phyloP scores from a whole-genome alignment of 2,329 filamentous ascomycete genomes.

The Aureobasidium sp. region DNA sequence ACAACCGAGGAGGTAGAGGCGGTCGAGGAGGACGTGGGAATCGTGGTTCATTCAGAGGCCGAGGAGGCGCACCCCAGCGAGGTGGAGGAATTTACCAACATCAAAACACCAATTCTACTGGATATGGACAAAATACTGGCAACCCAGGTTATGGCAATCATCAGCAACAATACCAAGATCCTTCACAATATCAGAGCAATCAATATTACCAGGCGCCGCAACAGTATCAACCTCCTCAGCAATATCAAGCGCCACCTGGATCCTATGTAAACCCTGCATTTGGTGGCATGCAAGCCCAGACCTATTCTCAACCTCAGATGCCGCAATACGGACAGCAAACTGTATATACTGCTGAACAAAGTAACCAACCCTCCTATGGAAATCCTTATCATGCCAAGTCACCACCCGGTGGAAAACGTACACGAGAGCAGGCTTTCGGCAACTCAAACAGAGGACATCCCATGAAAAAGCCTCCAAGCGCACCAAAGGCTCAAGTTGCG shows the following conservation, averaged over 20 bases:
- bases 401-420: conserved; percentile 3
- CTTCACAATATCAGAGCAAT: neutral
- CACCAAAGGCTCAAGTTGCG: conserved; percentile 19
- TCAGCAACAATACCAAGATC: neutral
- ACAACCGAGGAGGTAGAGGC: conserved; percentile 19
- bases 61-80: conserved; percentile 11
- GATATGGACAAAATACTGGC: conserved; percentile 7
- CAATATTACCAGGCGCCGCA: neutral
- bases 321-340: conserved; percentile 1
- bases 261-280: conserved; percentile 25
- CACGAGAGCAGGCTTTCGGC: conserved; percentile 10
- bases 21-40: conserved; percentile 26
- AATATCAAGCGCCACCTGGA: conserved; percentile 20
- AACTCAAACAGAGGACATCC: conserved; percentile 9
- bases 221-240: neutral
- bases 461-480: conserved; percentile 15
- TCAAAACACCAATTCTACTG: neutral
- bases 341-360: neutral
- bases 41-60: conserved; percentile 17
- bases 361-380: neutral
- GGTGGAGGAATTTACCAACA: neutral
- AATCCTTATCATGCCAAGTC: neutral
- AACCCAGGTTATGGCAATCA: neutral
- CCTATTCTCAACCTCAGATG: neutral
- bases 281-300: neutral